Conservation (phyloP, 441 rosid genomes). For the Arabidopsis lyrata region DNA sequence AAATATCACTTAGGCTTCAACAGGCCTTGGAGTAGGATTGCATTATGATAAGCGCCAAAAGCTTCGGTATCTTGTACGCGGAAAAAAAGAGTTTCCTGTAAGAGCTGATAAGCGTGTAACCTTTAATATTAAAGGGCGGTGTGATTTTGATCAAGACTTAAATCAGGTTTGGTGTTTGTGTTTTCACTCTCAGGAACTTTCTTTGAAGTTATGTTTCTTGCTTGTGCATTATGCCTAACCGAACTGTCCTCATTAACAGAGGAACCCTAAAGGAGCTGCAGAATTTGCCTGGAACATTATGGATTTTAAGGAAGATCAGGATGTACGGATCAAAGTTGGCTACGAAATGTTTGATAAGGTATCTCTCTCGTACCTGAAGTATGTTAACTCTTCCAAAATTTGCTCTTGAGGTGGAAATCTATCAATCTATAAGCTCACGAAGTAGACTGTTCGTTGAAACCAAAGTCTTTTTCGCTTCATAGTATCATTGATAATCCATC, state of each 20-base stretch:
- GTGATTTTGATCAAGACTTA: constrained; percentile 72
- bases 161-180: constrained; percentile 53
- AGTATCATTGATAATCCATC: constrained; percentile 1
- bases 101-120: constrained; percentile 56
- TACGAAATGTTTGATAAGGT: constrained; percentile 83
- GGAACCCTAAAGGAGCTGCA: constrained; percentile 79
- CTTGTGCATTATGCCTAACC: constrained; percentile 5
- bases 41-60: constrained; percentile 71
- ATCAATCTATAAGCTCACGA: not conserved
- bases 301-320: constrained; percentile 84
- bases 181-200: not conserved
- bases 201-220: constrained; percentile 11
- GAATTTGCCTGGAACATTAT: constrained; percentile 77
- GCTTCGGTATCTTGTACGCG: constrained; percentile 65
- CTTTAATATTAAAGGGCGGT: constrained; percentile 81
- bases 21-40: constrained; percentile 75
- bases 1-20: constrained; percentile 51
- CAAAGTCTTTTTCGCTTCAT: not conserved
- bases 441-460: not conserved
- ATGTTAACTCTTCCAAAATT: constrained; percentile 14
- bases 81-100: constrained; percentile 76
- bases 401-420: not conserved
- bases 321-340: constrained; percentile 83
- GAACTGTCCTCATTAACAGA: constrained; percentile 53
- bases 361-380: constrained; percentile 32